Conservation (phyloP, 176 grass and related monocot genomes). For the Triticum turgidum region DNA sequence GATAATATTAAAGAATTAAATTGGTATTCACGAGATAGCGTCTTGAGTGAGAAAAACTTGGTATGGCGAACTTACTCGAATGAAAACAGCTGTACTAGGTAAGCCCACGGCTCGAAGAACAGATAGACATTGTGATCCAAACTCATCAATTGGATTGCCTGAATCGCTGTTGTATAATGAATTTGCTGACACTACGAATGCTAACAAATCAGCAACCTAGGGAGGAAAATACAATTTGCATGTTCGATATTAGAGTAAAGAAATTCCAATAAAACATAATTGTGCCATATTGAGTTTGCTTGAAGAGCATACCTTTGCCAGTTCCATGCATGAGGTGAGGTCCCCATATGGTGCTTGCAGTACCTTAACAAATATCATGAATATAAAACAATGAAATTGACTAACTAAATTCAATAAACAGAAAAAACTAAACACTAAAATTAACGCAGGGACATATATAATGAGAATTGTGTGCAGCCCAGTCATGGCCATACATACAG, state of each 20-base stretch:
- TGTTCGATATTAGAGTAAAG: slow-evolving; percentile 38
- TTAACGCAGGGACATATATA: slow-evolving; percentile 7
- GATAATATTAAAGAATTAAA: slow-evolving; percentile 19
- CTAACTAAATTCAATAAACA: slow-evolving; percentile 8
- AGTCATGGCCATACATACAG: not conserved
- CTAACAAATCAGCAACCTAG: slow-evolving; percentile 93
- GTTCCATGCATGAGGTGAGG: slow-evolving; percentile 86
- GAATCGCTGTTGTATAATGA: slow-evolving; percentile 63
- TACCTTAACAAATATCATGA: slow-evolving; percentile 56
- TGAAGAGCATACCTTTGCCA: slow-evolving; percentile 71
- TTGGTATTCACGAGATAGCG: not conserved
- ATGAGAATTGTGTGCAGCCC: not conserved
- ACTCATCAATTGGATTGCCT: slow-evolving; percentile 56
- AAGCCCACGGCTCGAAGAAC: slow-evolving; percentile 77
- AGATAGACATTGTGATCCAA: slow-evolving; percentile 85
- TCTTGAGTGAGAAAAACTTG: slow-evolving; percentile 6
- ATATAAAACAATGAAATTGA: slow-evolving; percentile 1
- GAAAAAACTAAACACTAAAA: slow-evolving; percentile 21
- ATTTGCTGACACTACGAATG: slow-evolving; percentile 78
- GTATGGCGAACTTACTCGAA: slow-evolving; percentile 57
- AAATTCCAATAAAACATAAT: slow-evolving; percentile 4
- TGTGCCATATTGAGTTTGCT: slow-evolving; percentile 10
- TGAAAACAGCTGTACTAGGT: slow-evolving; percentile 88
- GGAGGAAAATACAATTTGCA: slow-evolving; percentile 32
- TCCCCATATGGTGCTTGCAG: slow-evolving; percentile 95